Evolutionary conservation across 2,329 filamentous ascomycete genomes (phyloP).

Genomic region (Diaporthe velutina): DNA sequence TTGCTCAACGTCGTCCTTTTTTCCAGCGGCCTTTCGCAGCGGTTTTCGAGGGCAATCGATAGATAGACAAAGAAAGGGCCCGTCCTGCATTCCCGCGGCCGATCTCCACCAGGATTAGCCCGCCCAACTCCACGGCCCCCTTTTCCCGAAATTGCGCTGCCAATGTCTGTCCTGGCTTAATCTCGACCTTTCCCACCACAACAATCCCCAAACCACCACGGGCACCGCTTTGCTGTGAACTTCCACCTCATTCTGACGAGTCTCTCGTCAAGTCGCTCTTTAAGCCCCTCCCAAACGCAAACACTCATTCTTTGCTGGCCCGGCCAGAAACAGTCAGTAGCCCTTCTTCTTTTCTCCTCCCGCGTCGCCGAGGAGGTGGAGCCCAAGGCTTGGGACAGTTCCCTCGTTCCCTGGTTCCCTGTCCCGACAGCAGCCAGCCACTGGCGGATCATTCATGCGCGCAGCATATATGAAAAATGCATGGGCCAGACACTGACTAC

Average conservation of each 20-base stretch:
- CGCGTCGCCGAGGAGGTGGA: slow-evolving; percentile 26
- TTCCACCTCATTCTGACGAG: slow-evolving; percentile 51
- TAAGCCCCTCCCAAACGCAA: slow-evolving; percentile 42
- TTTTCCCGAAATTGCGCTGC: slow-evolving; percentile 39
- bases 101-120: slow-evolving; percentile 38
- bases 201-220: slow-evolving; percentile 36
- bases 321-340: slow-evolving; percentile 31
- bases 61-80: slow-evolving; percentile 26
- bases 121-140: slow-evolving; percentile 37
- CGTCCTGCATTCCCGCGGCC: slow-evolving; percentile 33
- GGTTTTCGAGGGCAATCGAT: slow-evolving; percentile 35
- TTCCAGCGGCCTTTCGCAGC: slow-evolving; percentile 26
- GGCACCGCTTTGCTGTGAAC: slow-evolving; percentile 40
- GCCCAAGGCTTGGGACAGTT: slow-evolving; percentile 19
- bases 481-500: slow-evolving; percentile 41
- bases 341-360: not conserved
- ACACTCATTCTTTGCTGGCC: slow-evolving; percentile 42
- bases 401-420: slow-evolving; percentile 9
- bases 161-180: slow-evolving; percentile 47
- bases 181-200: slow-evolving; percentile 30
- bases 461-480: slow-evolving; percentile 20
- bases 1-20: slow-evolving; percentile 44
- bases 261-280: slow-evolving; percentile 64
- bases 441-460: slow-evolving; percentile 49
- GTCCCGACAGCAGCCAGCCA: slow-evolving; percentile 44